Evolutionary conservation across 2,329 filamentous ascomycete species (phyloP), one percentile per base, ranked within the genome.

Genomic region (Penicillium sp.): DNA sequence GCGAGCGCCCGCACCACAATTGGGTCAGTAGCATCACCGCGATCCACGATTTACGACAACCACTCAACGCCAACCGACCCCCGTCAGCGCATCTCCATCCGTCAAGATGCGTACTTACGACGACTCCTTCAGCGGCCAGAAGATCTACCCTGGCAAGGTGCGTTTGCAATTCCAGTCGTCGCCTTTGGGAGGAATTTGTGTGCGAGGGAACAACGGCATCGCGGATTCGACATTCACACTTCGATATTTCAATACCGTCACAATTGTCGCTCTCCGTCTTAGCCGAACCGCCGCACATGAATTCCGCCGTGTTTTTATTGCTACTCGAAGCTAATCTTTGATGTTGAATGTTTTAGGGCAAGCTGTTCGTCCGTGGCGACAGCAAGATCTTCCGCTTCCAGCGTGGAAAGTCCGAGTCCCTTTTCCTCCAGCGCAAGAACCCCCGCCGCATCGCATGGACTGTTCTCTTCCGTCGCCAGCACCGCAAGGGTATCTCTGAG

Each of bases 341-440:
- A 61, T 69, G 70, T 70, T 66, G 53, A 51, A 63, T 58, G 55
- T 64, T 74, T 76, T 78, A 97, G 94, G 94, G 94, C 85, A 97
- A 97, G 86, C 89, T 99, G 84, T 99, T 93, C 85, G 84, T 99
- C 86, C 91, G 94, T 82, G 92, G 93, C 78, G 94, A 99, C 87
- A 96, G 90, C 91, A 99, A 97, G 87, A 88, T 97, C 86, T 99
- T 99, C 90, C 92, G 94, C 78, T 99, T 99, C 90, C 91, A 96
- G 83, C 97, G 96, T 83, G 91, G 94, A 85, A 99, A 99, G 85
- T 93, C 91, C 82, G 94, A 99, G 84, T 96, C 91, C 70, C 90
- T 99, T 70, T 99, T 99, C 88, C 90, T 97, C 73, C 94, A 99
- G 87, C 93, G 94, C 86, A 99, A 99, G 91, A 99, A 99, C 88